Conservation (phyloP, 768 basidiomycete genomes). For the Mrakia frigida region DNA sequence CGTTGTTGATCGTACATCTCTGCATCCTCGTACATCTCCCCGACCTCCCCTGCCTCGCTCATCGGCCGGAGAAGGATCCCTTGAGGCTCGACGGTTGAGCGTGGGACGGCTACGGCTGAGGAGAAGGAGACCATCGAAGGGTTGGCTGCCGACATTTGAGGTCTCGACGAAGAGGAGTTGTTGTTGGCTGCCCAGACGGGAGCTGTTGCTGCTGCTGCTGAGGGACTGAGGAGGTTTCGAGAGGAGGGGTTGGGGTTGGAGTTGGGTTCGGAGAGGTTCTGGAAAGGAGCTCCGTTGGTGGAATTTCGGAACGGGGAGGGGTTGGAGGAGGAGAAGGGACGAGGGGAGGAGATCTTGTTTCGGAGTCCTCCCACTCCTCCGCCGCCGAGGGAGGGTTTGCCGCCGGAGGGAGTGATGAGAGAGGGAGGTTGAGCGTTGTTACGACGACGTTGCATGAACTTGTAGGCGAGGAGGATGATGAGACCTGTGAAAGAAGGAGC, state of each 20-base stretch:
- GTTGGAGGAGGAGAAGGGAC: constrained; percentile 13
- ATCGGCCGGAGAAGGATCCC: constrained; percentile 1
- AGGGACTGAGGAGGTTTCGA: not conserved
- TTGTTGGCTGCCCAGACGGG: not conserved
- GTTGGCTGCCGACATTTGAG: not conserved
- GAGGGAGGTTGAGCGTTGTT: not conserved
- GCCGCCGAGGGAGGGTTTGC: not conserved
- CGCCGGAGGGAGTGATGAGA: not conserved
- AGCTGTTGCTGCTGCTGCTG: not conserved
- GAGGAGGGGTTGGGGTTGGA: not conserved
- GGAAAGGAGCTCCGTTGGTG: not conserved
- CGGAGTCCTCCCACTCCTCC: not conserved
- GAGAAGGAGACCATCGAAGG: not conserved
- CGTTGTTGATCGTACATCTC: not conserved
- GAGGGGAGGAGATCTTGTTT: not conserved
- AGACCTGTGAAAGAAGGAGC: not conserved
- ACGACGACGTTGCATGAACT: constrained; percentile 3
- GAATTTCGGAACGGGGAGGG: not conserved
- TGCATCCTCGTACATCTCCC: not conserved
- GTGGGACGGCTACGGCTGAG: not conserved
- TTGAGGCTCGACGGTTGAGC: not conserved
- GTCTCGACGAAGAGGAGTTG: not conserved
- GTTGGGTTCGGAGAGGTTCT: not conserved
- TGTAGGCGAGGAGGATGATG: constrained; percentile 7
- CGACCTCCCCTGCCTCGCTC: not conserved